Evolutionary conservation across 192 early-diverging fungal genomes (phyloP), one percentile per base, ranked within the genome.

Genomic region (Dimargaris verticillata): DNA sequence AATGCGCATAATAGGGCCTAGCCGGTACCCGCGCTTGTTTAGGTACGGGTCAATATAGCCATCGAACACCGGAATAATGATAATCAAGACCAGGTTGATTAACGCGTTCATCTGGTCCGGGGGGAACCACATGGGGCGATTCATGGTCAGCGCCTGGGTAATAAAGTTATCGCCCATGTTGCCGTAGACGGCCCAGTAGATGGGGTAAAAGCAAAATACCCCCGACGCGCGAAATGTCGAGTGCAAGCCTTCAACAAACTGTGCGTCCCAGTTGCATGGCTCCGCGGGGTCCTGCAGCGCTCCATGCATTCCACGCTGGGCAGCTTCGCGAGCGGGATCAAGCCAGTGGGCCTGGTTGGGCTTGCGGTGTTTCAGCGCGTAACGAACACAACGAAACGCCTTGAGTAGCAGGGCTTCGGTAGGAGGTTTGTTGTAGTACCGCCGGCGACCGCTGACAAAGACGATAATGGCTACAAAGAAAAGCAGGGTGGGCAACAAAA

Each of bases 21-120:
- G 62, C 18, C 69, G 62, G 41, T 76, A 60, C 24, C 80, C 79
- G 50, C 73, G 69, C 10, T 10, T n/a, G 59, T 72, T 72, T 57
- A 87, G 60, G 28, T 50, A 47, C 4, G 87, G 87, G 72, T 83
- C 84, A 46, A 83, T 57, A 49, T 75, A 20, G 33, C 61, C 63
- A 70, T 87, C 83, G 53, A 87, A 80, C 48, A 87, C 65, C 20
- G 87, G 87, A 60, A 87, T 86, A 14, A 79, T 64, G 51, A 85
- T 75, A 53, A 88, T 76, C 58, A 89, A 57, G 63, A 75, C 70
- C 52, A 87, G 45, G n/a, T 84, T 79, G 61, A 85, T 78, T 45
- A 85, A 72, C 64, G 81, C 82, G 58, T 79, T 75, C 66, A 88
- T 76, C 52, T 81, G 75, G 62, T 87, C 84, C 64, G 81, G 80